Evolutionary conservation across 805 yeast genomes (phyloP), one percentile per base, ranked within the genome.

Genomic region (Jamesozyma lodderae): DNA sequence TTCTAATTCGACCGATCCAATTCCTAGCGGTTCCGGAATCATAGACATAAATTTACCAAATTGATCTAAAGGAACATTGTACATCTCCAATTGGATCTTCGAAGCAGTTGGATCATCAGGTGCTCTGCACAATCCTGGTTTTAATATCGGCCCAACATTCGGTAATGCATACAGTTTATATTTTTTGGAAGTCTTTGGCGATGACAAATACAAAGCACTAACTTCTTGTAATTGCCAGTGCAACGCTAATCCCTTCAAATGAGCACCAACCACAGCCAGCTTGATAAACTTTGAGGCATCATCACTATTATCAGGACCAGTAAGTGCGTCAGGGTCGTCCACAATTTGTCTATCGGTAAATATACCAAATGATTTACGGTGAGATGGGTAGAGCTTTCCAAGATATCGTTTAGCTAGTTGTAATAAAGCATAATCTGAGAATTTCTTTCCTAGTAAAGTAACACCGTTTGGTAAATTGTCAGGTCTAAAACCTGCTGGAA

Each of bases 231-330:
- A 69, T 66, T 90, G 98, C 96, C 96, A 88, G 62, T 90, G 87
- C 49, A 90, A 70, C 34, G 87, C 87, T 69, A 86, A 73, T 1
- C 95, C 96, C 40, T 77, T 68, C 48, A 92, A 69, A 57, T 90
- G 98, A 34, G 96, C 96, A 40, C 98, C 98, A 34, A 90, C 97
- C 26, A 92, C 98, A 1, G 96, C 96, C 41, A 90, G 64, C 44
- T 79, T 71, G 42, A 86, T 68, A 8, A 73, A 66, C 24, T 62
- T 45, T 1, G 29, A 23, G 10, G 14, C 10, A 22, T 67, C 59
- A 20, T 63, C 49, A 31, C 62, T 55, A 18, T 36, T 30, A 7
- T 24, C 24, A n/a, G 55, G 56, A 4, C 61, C 61, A 1, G 14
- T 15, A 8, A 57, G 32, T 9, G 34, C 41, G 31, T 46, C 48